Evolutionary conservation across 2,329 filamentous ascomycete genomes (phyloP).

Genomic region (Cordyceps javanica): DNA sequence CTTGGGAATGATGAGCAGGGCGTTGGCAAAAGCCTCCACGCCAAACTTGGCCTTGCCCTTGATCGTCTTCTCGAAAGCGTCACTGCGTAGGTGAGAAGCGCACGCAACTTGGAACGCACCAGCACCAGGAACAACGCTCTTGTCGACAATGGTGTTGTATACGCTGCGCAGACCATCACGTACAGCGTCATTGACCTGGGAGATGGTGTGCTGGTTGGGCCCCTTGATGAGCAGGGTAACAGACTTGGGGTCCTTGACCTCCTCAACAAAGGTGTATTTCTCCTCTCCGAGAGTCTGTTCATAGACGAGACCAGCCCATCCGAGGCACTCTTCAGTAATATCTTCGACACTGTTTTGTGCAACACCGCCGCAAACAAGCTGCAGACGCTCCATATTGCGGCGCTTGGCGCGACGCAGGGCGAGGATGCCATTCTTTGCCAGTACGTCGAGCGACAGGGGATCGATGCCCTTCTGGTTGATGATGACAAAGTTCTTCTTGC

Average conservation of each 20-base stretch:
- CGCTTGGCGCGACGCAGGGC: slow-evolving; percentile 92
- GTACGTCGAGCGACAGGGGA: slow-evolving; percentile 86
- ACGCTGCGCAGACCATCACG: slow-evolving; percentile 91
- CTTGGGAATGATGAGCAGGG: slow-evolving; percentile 92
- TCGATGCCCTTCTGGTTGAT: slow-evolving; percentile 99
- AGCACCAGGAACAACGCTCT: slow-evolving; percentile 87
- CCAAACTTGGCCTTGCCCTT: slow-evolving; percentile 98
- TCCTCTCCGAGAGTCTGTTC: slow-evolving; percentile 97
- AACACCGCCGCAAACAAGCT: slow-evolving; percentile 84
- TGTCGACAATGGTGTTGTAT: slow-evolving; percentile 99
- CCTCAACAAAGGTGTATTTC: slow-evolving; percentile 98
- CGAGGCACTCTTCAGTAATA: slow-evolving; percentile 76
- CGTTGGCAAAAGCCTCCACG: slow-evolving; percentile 90
- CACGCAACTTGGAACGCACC: slow-evolving; percentile 96
- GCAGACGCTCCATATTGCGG: slow-evolving; percentile 97
- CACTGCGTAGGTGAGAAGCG: slow-evolving; percentile 78
- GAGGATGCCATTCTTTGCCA: slow-evolving; percentile 97
- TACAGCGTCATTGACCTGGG: slow-evolving; percentile 93
- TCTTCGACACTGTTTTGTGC: slow-evolving; percentile 97
- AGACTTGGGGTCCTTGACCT: slow-evolving; percentile 97
- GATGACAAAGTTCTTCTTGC: slow-evolving; percentile 92
- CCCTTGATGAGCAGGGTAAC: slow-evolving; percentile 98
- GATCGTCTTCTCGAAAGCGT: slow-evolving; percentile 79
- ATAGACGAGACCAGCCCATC: slow-evolving; percentile 94
- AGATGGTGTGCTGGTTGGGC: slow-evolving; percentile 92